These are phyloP conservation scores for Phytophthora nicotianae DNA, from an alignment of 352 stramenopile genomes.

Conservation along the genomic window DNA sequence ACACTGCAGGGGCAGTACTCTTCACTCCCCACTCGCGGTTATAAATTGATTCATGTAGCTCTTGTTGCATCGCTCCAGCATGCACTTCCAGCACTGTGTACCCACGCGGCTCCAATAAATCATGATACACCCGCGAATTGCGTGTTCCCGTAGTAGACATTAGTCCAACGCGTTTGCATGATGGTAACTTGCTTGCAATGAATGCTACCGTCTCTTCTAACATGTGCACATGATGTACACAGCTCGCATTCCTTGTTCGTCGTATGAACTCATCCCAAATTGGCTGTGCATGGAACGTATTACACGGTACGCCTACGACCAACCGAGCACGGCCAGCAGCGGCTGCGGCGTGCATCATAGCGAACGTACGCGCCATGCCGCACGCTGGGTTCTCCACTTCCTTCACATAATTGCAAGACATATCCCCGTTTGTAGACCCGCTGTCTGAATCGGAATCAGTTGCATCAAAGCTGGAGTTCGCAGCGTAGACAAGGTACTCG, in stretches of 20 bases:
- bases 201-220: conserved; percentile 72
- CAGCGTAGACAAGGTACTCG: conserved; percentile 52
- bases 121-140: conserved; percentile 68
- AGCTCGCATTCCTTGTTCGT: conserved; percentile 31
- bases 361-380: conserved; percentile 77
- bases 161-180: conserved; percentile 56
- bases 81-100: conserved; percentile 65
- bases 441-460: conserved; percentile 29
- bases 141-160: conserved; percentile 75
- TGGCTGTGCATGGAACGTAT: conserved; percentile 74
- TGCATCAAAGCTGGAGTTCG: conserved; percentile 10
- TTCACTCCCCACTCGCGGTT: conserved; percentile 77
- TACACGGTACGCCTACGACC: conserved; percentile 70
- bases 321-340: conserved; percentile 42
- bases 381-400: conserved; percentile 68
- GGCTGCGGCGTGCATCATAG: conserved; percentile 67
- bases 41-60: conserved; percentile 79
- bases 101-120: conserved; percentile 63
- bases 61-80: conserved; percentile 46
- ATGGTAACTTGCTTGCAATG: conserved; percentile 51
- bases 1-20: conserved; percentile 66
- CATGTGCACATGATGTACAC: conserved; percentile 64
- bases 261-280: conserved; percentile 77
- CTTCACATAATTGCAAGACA: conserved; percentile 3
- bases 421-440: conserved; percentile 1